These are phyloP conservation scores for Zygnema circumcarinatum DNA, from an alignment of 139 green algal genomes.

Conservation along the genomic window DNA sequence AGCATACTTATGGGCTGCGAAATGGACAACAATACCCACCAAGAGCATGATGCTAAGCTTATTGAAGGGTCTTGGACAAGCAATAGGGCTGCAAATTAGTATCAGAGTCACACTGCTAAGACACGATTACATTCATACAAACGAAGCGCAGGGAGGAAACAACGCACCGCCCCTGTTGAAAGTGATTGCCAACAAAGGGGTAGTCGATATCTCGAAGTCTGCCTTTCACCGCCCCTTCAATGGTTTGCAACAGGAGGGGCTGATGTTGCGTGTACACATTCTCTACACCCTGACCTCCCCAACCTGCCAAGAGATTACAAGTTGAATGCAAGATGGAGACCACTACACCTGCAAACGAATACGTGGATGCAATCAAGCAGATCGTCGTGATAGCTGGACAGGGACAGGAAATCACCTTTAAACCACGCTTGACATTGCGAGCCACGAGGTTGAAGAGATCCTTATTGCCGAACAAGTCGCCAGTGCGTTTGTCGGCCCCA, in stretches of 20 bases:
- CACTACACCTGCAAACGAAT: no score
- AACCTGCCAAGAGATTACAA: no score
- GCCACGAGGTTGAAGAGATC: slow-evolving; percentile 54
- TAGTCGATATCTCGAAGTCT: slow-evolving; percentile 80
- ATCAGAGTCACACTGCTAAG: no score
- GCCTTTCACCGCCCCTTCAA: slow-evolving; percentile 74
- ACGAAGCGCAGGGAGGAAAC: no score
- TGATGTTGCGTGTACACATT: slow-evolving; percentile 97
- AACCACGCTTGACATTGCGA: slow-evolving; percentile 46
- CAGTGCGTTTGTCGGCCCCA: slow-evolving; percentile 65
- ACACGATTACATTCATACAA: no score
- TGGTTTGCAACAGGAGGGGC: slow-evolving; percentile 81
- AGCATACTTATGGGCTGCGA: no score
- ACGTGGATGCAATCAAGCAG: no score
- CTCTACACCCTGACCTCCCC: slow-evolving; percentile 62
- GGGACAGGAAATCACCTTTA: slow-evolving; percentile 63
- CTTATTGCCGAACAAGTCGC: slow-evolving; percentile 85
- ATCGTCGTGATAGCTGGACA: no score
- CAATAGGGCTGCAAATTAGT: no score
- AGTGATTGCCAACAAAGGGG: slow-evolving; percentile 62
- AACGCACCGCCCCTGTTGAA: slow-evolving; percentile 36
- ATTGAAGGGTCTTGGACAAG: no score
- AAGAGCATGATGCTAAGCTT: no score
- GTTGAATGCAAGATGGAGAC: neutral
- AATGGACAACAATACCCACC: no score